Evolutionary conservation across 805 yeast species (phyloP).

Genomic region (Yarrowia sp.): DNA sequence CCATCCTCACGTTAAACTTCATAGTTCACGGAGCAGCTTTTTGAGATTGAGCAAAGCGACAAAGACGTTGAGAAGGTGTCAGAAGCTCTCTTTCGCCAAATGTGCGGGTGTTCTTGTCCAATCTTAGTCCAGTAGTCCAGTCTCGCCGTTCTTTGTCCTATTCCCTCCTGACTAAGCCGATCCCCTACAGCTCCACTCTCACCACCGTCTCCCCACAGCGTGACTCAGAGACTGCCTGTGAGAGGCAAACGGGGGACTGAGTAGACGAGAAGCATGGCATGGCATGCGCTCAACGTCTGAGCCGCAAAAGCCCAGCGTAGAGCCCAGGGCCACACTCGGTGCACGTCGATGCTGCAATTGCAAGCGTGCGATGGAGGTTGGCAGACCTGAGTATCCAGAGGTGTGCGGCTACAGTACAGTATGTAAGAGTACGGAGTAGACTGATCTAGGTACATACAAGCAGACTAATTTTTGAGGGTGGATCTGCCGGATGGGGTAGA

Average conservation of each 20-base stretch:
- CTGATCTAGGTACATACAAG: too few relatives aligned
- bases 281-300: slow-evolving; percentile 26
- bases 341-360: slow-evolving; percentile 5
- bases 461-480: too few relatives aligned
- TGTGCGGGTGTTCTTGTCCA: too few relatives aligned
- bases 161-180: background rate
- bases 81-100: too few relatives aligned
- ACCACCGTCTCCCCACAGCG: slow-evolving; percentile 20
- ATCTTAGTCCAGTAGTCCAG: background rate
- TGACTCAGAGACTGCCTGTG: slow-evolving; percentile 38
- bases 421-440: background rate
- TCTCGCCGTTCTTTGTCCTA: background rate
- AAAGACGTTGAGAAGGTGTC: slow-evolving; percentile 14
- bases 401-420: slow-evolving; percentile 8
- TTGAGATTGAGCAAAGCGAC: slow-evolving; percentile 23
- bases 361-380: slow-evolving; percentile 37
- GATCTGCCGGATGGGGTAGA: too few relatives aligned
- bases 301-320: slow-evolving; percentile 39
- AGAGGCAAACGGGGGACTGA: slow-evolving; percentile 37
- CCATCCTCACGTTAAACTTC: slow-evolving; percentile 28
- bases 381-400: slow-evolving; percentile 17
- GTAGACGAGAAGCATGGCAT: slow-evolving; percentile 37
- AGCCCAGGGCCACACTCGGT: slow-evolving; percentile 14
- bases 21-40: slow-evolving; percentile 33
- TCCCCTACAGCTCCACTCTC: background rate